Evolutionary conservation across 768 basidiomycete genomes (phyloP), one percentile per base, ranked within the genome.

Genomic region (Ramaria rubella): DNA sequence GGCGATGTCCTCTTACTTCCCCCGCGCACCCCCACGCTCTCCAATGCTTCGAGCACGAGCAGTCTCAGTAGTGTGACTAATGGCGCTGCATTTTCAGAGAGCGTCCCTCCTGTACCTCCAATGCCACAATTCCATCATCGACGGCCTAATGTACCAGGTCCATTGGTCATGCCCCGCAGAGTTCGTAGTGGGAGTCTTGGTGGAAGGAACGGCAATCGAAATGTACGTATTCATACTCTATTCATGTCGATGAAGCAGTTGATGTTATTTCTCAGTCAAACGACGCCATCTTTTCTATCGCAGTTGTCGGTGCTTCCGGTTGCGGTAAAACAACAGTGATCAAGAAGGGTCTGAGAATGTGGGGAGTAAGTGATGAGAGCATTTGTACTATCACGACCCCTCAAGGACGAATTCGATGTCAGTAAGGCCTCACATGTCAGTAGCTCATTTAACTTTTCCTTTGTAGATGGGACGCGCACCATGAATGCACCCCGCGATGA

Each of bases 311-410:
- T 14, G 78, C 81, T 12, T 69, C 77, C 36, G 80, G 83, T 31
- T 92, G 88, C 58, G 95, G 94, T 59, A 97, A 97, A 71, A 86
- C 90, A 1, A 81, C 83, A 2, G 78, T 91, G 49, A 88, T 96
- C 60, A 75, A 76, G 33, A 86, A 85, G 66, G 93, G 91, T 11
- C 74, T 93, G 55, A 83, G 81, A 60, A 74, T 77, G 2, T 85
- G 81, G 62, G 73, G 75, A 15, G 72, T 88, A 15, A 62, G 67
- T 8, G 68, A 69, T 30, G 64, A 69, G 2, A 59, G 61, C 26
- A 54, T 60, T n/a, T 60, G 60, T 46, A 62, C 60, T 14, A 61
- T 64, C 23, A 34, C 58, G 42, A 53, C 50, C 15, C 42, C 33
- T 4, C 19, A 52, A 34, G 57, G 51, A 23, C 36, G 50, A 7